Percentiles rank a stretch among this genome's conserved stretches.
phyloP scores from a whole-genome alignment of 192 early-diverging fungal genomes.

The Coemansia sp. region DNA sequence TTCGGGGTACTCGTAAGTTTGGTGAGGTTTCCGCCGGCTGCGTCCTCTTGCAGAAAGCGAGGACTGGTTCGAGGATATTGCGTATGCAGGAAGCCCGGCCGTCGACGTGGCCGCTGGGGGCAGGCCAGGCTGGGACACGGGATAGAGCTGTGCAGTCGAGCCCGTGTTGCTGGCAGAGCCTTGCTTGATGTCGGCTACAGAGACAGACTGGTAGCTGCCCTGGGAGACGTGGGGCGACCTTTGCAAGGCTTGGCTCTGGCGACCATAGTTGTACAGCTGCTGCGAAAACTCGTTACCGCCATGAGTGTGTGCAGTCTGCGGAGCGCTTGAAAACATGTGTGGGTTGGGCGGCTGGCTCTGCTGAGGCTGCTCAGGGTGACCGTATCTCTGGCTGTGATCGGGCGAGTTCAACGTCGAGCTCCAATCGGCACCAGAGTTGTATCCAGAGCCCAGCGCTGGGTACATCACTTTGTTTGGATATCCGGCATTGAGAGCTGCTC shows the following conservation, averaged over 20 bases:
- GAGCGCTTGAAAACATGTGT: slow-evolving; percentile 5
- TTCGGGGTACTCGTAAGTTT: slow-evolving; percentile 36
- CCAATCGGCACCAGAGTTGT: slow-evolving; percentile 1
- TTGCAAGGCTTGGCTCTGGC: slow-evolving; percentile 7
- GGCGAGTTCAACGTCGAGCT: not conserved
- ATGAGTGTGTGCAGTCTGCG: not conserved
- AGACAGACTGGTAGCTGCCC: slow-evolving; percentile 21
- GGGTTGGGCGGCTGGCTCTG: not conserved
- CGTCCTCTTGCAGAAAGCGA: slow-evolving; percentile 30
- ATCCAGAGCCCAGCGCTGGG: slow-evolving; percentile 3
- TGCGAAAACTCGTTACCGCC: slow-evolving; percentile 14
- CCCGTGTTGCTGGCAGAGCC: not conserved
- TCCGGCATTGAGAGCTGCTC: not conserved
- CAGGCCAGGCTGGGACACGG: slow-evolving; percentile 42
- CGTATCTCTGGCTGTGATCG: not conserved
- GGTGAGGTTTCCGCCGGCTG: slow-evolving; percentile 31
- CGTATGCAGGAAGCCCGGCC: slow-evolving; percentile 22
- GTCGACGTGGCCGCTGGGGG: slow-evolving; percentile 39
- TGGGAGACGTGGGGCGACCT: slow-evolving; percentile 3
- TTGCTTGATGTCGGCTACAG: slow-evolving; percentile 12
- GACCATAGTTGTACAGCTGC: slow-evolving; percentile 5
- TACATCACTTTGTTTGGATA: not conserved
- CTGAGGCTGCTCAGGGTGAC: not conserved
- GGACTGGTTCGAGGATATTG: slow-evolving; percentile 11
- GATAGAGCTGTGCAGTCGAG: slow-evolving; percentile 22